phyloP scores from a whole-genome alignment of 371 early-diverging fungal species.

The Mortierella sp. region DNA sequence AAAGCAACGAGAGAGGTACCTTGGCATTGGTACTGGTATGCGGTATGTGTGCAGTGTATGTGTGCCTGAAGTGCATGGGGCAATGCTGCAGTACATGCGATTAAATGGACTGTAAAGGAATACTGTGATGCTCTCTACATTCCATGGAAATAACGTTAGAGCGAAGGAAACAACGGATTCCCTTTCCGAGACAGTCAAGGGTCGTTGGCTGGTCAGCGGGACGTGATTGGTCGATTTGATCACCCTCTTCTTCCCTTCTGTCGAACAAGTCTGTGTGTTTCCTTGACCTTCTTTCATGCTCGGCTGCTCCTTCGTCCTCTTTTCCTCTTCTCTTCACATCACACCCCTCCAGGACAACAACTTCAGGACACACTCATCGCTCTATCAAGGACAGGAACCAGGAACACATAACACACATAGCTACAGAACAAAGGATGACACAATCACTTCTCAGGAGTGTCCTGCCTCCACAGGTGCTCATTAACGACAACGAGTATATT shows the following conservation, averaged over 20 bases:
- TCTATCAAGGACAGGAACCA: background rate
- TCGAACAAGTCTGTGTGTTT: background rate
- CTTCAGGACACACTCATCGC: background rate
- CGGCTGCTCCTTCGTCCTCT: background rate
- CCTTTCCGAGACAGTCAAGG: background rate
- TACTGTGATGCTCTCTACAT: background rate
- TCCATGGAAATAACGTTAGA: background rate
- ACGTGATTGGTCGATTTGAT: constrained; percentile 3
- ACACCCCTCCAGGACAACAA: background rate
- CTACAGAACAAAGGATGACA: constrained; percentile 16
- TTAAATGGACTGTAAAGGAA: background rate
- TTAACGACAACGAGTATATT: constrained; percentile 37
- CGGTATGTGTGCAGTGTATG: background rate
- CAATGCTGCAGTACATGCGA: background rate
- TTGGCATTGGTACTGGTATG: constrained; percentile 1
- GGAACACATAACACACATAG: background rate
- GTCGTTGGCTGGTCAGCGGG: constrained; percentile 2
- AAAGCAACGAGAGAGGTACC: background rate
- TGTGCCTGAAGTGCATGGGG: constrained; percentile 5
- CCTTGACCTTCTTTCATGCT: background rate
- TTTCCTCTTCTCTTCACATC: background rate
- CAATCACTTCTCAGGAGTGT: constrained; percentile 20
- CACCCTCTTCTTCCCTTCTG: background rate
- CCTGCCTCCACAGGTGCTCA: constrained; percentile 45
- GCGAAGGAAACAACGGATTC: background rate